Percentiles rank a stretch among this genome's conserved stretches.
These are phyloP conservation scores for Aristolochia californica DNA, from an alignment of 164 flowering plant genomes.

Conservation along the genomic window DNA sequence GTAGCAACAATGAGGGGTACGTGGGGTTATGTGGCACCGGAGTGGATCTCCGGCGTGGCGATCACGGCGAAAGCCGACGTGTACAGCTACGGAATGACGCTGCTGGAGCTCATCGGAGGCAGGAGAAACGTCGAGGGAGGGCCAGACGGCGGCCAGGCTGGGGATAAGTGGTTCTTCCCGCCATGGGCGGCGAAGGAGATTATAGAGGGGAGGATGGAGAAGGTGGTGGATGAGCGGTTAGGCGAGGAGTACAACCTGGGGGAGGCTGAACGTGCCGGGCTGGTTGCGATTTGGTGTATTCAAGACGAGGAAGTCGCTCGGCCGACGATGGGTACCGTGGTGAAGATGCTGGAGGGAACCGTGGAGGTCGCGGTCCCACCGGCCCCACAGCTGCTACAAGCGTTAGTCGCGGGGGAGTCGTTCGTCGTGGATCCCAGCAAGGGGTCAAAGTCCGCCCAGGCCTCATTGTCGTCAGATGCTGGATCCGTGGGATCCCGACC, in stretches of 20 bases:
- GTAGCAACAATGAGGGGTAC: constrained; percentile 82
- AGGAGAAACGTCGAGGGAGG: constrained; percentile 26
- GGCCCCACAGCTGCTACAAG: constrained; percentile 67
- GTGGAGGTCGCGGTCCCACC: constrained; percentile 61
- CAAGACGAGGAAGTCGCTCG: constrained; percentile 66
- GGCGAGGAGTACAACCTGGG: constrained; percentile 24
- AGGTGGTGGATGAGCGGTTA: constrained; percentile 50
- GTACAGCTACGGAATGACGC: constrained; percentile 88
- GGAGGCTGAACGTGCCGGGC: constrained; percentile 49
- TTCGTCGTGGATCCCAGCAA: constrained; percentile 28
- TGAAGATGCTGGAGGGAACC: constrained; percentile 84
- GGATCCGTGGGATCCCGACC: too few species aligned
- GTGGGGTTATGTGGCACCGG: constrained; percentile 90
- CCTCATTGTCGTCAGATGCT: too few species aligned
- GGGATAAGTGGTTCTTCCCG: constrained; percentile 70
- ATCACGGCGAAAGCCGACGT: constrained; percentile 83
- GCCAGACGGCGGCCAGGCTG: not conserved
- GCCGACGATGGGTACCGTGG: constrained; percentile 83
- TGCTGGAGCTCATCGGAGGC: constrained; percentile 70
- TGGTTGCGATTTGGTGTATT: constrained; percentile 88
- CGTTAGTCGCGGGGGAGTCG: constrained; percentile 74
- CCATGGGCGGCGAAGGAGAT: constrained; percentile 72
- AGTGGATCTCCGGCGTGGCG: constrained; percentile 81
- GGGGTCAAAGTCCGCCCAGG: not conserved
- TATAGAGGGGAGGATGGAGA: constrained; percentile 43